Percentiles rank a stretch among this genome's conserved stretches.
Evolutionary conservation across 2,329 filamentous ascomycete species (phyloP).

Genomic region (Trichoderma koningiopsis): DNA sequence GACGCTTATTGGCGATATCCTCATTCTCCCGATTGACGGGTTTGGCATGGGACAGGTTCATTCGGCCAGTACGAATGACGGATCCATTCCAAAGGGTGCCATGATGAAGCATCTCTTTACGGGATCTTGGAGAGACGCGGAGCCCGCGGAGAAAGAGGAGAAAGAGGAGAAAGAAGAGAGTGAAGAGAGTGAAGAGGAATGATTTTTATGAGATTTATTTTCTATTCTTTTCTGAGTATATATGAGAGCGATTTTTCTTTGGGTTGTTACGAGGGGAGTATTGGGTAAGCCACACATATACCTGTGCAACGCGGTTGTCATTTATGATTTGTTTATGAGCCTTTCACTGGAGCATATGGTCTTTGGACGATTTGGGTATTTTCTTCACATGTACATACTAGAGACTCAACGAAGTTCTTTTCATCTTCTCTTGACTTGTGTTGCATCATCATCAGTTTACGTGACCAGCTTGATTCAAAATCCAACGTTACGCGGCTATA

Average conservation of each 20-base stretch:
- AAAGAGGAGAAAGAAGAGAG: too few species aligned
- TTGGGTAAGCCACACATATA: not conserved
- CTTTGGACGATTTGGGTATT: not conserved
- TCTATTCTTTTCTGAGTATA: not conserved
- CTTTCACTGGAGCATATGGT: not conserved
- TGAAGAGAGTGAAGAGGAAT: not conserved
- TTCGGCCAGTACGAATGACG: slow-evolving; percentile 35
- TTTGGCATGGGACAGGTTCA: slow-evolving; percentile 37
- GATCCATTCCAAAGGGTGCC: slow-evolving; percentile 32
- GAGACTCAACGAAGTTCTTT: not conserved
- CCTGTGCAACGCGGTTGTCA: not conserved
- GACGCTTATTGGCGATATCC: slow-evolving; percentile 29
- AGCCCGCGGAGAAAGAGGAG: too few species aligned
- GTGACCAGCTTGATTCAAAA: not conserved
- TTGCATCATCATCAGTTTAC: not conserved
- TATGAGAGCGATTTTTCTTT: not conserved
- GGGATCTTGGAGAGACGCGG: slow-evolving; percentile 26
- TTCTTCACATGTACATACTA: not conserved
- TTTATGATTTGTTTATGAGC: not conserved
- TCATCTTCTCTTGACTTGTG: not conserved
- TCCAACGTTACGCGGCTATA: not conserved
- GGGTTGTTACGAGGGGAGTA: not conserved
- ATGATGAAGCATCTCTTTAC: slow-evolving; percentile 35
- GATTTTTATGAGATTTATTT: not conserved
- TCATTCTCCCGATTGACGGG: slow-evolving; percentile 35